Evolutionary conservation across 2,329 filamentous ascomycete species (phyloP), one percentile per base, ranked within the genome.

Genomic region (Zopfia rhizophila): DNA sequence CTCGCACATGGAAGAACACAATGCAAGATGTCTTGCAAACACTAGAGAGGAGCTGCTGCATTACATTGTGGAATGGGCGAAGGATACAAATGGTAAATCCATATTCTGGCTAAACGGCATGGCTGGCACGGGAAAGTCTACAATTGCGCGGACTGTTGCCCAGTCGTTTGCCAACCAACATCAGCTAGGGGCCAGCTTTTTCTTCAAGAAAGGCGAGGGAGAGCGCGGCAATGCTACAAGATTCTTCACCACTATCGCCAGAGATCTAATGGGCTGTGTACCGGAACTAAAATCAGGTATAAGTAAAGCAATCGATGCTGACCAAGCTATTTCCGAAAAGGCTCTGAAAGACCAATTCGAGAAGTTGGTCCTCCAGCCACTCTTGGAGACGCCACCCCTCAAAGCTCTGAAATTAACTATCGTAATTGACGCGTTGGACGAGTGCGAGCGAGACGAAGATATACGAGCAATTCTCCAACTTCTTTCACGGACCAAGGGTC

Each of bases 121-220:
- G 37, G 59, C 61, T 10, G 57, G 61, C 8, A 63, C 54, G 8
- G 30, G 30, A 32, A 32, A 32, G 30, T 32, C 30, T 16, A 32
- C 30, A 32, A 32, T 32, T 32, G 30, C 8, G 16, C 12, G 30
- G 30, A 32, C 30, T 32, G 21, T 65, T 5, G 59, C 61, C 1
- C 8, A 32, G 3, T n/a, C 13, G 7, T 38, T 25, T 18, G 25
- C 16, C 13, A 19, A 24, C 7, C 1, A 38, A 10, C 21, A 7
- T 1, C 7, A 14, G 13, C 13, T 38, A 4, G 35, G 35, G 4
- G 42, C 17, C 5, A 31, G 35, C 16, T 45, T 45, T 24, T 39
- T 45, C n/a, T 39, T 19, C 39, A 36, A 14, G 13, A 21, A 5
- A 33, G 42, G 35, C 19, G 14, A 39, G 10, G 5, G 7, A 6